These are phyloP conservation scores for Hypoxylon sp. DNA, from an alignment of 2,329 filamentous ascomycete species.

Conservation along the genomic window DNA sequence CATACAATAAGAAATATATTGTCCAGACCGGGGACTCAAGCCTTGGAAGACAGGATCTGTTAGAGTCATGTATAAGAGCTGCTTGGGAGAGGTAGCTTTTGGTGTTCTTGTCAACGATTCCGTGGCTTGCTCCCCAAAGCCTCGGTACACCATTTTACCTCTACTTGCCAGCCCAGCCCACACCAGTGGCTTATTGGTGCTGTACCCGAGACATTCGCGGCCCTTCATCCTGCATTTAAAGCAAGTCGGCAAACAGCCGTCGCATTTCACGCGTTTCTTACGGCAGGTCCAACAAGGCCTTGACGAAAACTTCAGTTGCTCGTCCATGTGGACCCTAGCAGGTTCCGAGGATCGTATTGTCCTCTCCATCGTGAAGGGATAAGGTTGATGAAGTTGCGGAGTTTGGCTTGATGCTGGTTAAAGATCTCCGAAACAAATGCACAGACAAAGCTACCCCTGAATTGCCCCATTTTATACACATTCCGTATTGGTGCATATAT, in stretches of 20 bases:
- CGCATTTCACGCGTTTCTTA: constrained; percentile 25
- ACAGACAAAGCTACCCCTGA: background rate
- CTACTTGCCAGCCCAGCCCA: constrained; percentile 22
- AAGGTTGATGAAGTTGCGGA: background rate
- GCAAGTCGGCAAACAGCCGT: constrained; percentile 24
- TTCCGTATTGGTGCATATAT: background rate
- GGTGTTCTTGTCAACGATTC: background rate
- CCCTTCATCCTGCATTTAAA: constrained; percentile 20
- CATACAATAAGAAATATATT: constrained; percentile 28
- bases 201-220: constrained; percentile 20
- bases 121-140: background rate
- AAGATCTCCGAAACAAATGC: background rate
- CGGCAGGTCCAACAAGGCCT: constrained; percentile 22
- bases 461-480: background rate
- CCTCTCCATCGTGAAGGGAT: background rate
- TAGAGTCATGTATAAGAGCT: constrained; percentile 1
- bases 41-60: constrained; percentile 11
- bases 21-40: constrained; percentile 8
- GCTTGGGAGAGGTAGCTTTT: background rate
- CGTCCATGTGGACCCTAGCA: constrained; percentile 6
- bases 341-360: background rate
- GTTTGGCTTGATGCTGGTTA: background rate
- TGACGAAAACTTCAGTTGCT: constrained; percentile 16
- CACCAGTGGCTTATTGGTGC: constrained; percentile 18
- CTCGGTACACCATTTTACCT: constrained; percentile 10